Conservation (phyloP, 495 filamentous ascomycete species). For the Penicillium dipodomyicola region DNA sequence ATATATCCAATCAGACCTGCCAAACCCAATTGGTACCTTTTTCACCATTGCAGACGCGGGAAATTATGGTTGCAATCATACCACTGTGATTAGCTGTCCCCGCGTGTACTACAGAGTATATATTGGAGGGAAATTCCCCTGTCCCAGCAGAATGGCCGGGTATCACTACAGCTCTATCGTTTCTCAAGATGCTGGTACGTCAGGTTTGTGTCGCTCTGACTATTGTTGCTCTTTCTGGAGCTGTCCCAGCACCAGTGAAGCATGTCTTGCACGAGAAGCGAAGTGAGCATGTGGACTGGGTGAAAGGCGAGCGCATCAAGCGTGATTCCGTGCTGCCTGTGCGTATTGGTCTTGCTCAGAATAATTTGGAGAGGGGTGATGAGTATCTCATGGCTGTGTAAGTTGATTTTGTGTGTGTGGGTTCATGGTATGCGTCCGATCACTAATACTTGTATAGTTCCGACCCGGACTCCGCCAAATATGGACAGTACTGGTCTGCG, state of each 20-base stretch:
- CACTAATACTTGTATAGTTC: slow-evolving; percentile 50
- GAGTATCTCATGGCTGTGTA: slow-evolving; percentile 31
- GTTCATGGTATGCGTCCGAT: slow-evolving; percentile 7
- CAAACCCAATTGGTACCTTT: not conserved
- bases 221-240: slow-evolving; percentile 28
- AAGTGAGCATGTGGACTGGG: slow-evolving; percentile 29
- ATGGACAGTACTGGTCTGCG: slow-evolving; percentile 61
- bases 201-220: slow-evolving; percentile 27
- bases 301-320: slow-evolving; percentile 32
- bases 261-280: slow-evolving; percentile 46
- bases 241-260: slow-evolving; percentile 34
- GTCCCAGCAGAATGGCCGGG: not conserved
- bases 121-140: not conserved
- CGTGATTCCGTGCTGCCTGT: slow-evolving; percentile 28
- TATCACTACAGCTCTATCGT: not conserved
- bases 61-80: slow-evolving; percentile 11
- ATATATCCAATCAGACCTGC: slow-evolving; percentile 3
- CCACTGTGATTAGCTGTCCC: not conserved
- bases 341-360: slow-evolving; percentile 33
- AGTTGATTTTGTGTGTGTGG: not conserved
- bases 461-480: slow-evolving; percentile 56
- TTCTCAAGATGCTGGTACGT: slow-evolving; percentile 23
- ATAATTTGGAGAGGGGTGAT: slow-evolving; percentile 31
- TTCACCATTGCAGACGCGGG: not conserved
- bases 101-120: not conserved